A percentile compares a stretch with the other conserved stretches of the same genome.
Conservation (phyloP, 805 yeast genomes). For the Kodamaea kaohsiungensis region DNA sequence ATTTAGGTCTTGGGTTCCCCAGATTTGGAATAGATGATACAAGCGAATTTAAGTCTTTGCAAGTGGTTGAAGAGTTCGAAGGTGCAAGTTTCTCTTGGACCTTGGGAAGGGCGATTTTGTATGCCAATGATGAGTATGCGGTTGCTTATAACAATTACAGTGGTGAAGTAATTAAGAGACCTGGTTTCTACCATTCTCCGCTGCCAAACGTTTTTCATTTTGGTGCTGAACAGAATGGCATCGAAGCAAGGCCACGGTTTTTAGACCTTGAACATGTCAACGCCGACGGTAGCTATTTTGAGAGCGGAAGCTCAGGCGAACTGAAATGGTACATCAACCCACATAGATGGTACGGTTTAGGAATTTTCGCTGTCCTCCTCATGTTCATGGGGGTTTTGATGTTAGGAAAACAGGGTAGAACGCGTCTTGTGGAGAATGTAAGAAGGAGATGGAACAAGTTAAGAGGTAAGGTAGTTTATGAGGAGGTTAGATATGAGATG, state of each 20-base stretch:
- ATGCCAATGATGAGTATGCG: slow-evolving; percentile 56
- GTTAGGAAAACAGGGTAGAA: slow-evolving; percentile 24
- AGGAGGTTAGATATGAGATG: slow-evolving; percentile 9
- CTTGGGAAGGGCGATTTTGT: slow-evolving; percentile 59
- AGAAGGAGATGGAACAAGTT: slow-evolving; percentile 1
- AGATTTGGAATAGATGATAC: slow-evolving; percentile 43
- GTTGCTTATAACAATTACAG: slow-evolving; percentile 41
- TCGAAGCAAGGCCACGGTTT: slow-evolving; percentile 46
- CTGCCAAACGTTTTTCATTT: slow-evolving; percentile 46
- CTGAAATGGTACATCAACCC: slow-evolving; percentile 47
- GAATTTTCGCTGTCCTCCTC: slow-evolving; percentile 29
- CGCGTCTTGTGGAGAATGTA: background rate
- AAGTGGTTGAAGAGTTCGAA: slow-evolving; percentile 43
- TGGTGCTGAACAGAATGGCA: slow-evolving; percentile 54
- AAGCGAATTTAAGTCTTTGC: slow-evolving; percentile 34
- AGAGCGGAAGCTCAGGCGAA: slow-evolving; percentile 1
- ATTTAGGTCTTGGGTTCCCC: slow-evolving; percentile 62
- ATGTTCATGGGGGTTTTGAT: slow-evolving; percentile 30
- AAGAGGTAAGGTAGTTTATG: background rate
- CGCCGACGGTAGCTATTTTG: slow-evolving; percentile 4
- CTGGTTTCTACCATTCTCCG: slow-evolving; percentile 53
- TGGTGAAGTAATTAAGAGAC: slow-evolving; percentile 18
- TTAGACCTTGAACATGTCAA: slow-evolving; percentile 13
- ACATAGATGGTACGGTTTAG: slow-evolving; percentile 41
- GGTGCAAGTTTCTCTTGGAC: slow-evolving; percentile 57